Base-by-base conservation (phyloP, 306 rosid species). In the Cicer cuneatum region DNA sequence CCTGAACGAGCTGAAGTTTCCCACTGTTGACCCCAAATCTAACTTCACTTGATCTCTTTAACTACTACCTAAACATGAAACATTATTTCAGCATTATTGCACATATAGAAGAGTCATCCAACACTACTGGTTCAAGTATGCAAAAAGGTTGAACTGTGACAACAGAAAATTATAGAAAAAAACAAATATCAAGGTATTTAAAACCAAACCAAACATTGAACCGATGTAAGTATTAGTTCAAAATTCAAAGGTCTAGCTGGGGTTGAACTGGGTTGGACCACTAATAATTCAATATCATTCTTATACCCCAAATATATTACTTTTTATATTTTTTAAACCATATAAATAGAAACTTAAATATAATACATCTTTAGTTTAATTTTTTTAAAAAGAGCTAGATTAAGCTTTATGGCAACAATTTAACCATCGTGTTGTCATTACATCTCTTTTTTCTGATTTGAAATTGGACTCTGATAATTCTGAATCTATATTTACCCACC, bases 31-130 rank as follows among this genome's bases (percentile, higher is more conserved):
- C 56, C 18, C 39, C 6, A 43, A 62, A 54, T 79, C 59, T 71
- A 80, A 73, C 75, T 70, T 77, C 65, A 58, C 80, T 58, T 29
- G 42, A 82, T 71, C 56, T 66, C 74, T 65, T 29, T 58, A 80
- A 66, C 53, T 69, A 60, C n/a, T 67, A 39, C 76, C 84, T 58
- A 66, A 59, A 45, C 58, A 83, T 5, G 51, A 63, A 16, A 83
- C 52, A 37, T 29, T 19, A 65, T 58, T 68, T 71, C 69, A 76
- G 51, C 73, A 71, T 57, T 11, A 66, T 79, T 58, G 72, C 73
- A 56, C 49, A 33, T 51, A 46, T 15, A 5, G 40, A 60, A 52
- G 33, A 56, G 29, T 57, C 41, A 10, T 5, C 60, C n/a, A 49
- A 64, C 60, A 6, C 61, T 14, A 76, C 18, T 16, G 46, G 48